Evolutionary conservation across 1,284 basidiomycete species (phyloP).

Genomic region (Anthracocystis panici-leucophaei): DNA sequence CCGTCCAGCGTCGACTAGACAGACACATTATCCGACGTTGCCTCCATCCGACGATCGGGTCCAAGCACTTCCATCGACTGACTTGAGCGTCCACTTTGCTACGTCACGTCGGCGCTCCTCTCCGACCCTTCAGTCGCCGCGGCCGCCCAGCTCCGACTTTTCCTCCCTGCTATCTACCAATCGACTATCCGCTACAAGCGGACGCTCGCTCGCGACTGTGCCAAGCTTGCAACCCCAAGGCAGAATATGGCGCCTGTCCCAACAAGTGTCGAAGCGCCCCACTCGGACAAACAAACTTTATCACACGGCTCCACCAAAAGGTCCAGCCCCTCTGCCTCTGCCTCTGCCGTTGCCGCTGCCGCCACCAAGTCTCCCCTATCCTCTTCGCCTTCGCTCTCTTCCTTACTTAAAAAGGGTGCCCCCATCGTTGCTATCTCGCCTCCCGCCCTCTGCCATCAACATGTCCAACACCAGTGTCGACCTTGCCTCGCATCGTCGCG

Average conservation of each 20-base stretch:
- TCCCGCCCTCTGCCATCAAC: constrained; percentile 19
- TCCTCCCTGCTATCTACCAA: background rate
- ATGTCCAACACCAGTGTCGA: constrained; percentile 25
- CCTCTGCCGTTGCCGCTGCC: background rate
- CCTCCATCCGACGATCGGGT: constrained; percentile 2
- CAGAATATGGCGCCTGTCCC: constrained; percentile 36
- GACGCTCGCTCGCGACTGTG: background rate
- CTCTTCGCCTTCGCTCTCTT: constrained; percentile 41
- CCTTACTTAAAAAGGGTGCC: constrained; percentile 46
- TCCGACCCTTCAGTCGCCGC: constrained; percentile 1
- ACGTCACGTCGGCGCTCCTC: constrained; percentile 1
- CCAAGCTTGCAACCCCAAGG: constrained; percentile 4
- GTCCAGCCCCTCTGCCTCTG: background rate
- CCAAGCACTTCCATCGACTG: constrained; percentile 4
- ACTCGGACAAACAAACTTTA: constrained; percentile 12
- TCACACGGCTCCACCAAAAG: constrained; percentile 11
- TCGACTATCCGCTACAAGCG: background rate
- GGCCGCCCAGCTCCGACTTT: constrained; percentile 3
- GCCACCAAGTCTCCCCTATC: constrained; percentile 21
- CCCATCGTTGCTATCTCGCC: constrained; percentile 54
- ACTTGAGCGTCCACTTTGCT: background rate
- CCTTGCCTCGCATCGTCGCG: constrained; percentile 15
- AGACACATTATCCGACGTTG: background rate
- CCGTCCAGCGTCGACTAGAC: background rate
- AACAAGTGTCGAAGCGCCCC: constrained; percentile 13